A percentile compares a stretch with the other conserved stretches of the same genome.
Evolutionary conservation across 495 filamentous ascomycete genomes (phyloP).

Genomic region (Xylaria grammica): DNA sequence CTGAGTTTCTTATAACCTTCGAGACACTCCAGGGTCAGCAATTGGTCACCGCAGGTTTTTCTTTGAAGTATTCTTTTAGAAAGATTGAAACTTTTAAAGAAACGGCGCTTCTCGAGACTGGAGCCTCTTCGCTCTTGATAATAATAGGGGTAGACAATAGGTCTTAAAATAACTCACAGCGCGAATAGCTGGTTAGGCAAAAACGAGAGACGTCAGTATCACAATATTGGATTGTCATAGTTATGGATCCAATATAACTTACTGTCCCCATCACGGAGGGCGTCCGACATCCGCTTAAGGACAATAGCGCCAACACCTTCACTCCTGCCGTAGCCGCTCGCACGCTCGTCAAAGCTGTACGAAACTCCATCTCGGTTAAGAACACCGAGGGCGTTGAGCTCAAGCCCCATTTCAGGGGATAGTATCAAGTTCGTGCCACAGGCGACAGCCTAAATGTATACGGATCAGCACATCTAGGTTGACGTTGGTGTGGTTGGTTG

Average conservation of each 20-base stretch:
- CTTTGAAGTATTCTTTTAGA: too few species aligned
- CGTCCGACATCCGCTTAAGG: conserved; percentile 25
- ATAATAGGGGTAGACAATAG: background rate
- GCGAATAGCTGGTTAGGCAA: conserved; percentile 55
- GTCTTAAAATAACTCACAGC: conserved; percentile 30
- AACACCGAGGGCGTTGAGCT: background rate
- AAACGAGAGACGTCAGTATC: too few species aligned
- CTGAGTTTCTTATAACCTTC: conserved; percentile 38
- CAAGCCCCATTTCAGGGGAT: background rate
- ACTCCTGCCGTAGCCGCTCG: conserved; percentile 67
- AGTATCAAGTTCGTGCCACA: conserved; percentile 1
- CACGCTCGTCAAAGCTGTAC: conserved; percentile 49
- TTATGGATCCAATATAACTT: too few species aligned
- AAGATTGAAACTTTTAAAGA: too few species aligned
- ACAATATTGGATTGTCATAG: too few species aligned
- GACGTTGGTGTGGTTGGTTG: too few species aligned
- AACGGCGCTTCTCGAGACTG: too few species aligned
- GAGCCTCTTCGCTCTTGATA: too few species aligned
- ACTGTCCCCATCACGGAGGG: conserved; percentile 57
- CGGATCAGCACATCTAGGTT: too few species aligned
- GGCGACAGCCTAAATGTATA: background rate
- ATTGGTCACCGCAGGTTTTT: too few species aligned
- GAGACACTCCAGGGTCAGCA: conserved; percentile 38
- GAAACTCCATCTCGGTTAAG: background rate
- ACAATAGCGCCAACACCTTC: conserved; percentile 56